Conservation (phyloP, 2,329 filamentous ascomycete species). For the Exutisphaerella laricina region DNA sequence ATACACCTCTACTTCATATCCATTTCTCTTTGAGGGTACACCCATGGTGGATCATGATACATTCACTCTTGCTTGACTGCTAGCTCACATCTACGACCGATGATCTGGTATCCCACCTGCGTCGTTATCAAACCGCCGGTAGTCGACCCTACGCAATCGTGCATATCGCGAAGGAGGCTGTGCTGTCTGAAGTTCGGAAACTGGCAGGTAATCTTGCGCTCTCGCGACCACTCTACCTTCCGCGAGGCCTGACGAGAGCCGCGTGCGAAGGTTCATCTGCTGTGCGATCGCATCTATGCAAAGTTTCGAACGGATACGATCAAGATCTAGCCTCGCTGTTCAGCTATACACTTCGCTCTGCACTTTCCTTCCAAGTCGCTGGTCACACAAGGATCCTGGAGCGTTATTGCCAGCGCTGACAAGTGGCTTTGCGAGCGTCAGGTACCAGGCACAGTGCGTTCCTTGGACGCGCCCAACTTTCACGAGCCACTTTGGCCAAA, state of each 20-base stretch:
- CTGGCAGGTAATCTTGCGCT: too few species aligned
- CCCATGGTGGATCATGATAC: background rate
- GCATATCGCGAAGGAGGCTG: slow-evolving; percentile 12
- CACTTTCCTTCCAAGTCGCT: background rate
- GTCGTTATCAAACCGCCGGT: too few species aligned
- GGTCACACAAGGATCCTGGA: background rate
- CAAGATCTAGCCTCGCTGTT: too few species aligned
- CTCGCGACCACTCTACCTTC: too few species aligned
- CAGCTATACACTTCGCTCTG: background rate
- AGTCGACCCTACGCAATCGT: slow-evolving; percentile 8
- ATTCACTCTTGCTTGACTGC: too few species aligned
- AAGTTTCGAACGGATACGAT: background rate
- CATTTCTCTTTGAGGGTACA: background rate
- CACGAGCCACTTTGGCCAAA: background rate
- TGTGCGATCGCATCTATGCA: background rate
- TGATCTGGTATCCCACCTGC: too few species aligned
- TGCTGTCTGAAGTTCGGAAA: too few species aligned
- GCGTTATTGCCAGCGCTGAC: background rate
- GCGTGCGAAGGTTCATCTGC: too few species aligned
- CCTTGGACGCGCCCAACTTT: background rate
- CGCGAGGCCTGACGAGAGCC: too few species aligned
- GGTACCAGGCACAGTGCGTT: slow-evolving; percentile 11
- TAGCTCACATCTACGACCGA: too few species aligned
- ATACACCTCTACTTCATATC: background rate
- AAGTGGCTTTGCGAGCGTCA: slow-evolving; percentile 16